Base-by-base conservation (phyloP, 176 grass and related monocot genomes). In the Secale cereale region DNA sequence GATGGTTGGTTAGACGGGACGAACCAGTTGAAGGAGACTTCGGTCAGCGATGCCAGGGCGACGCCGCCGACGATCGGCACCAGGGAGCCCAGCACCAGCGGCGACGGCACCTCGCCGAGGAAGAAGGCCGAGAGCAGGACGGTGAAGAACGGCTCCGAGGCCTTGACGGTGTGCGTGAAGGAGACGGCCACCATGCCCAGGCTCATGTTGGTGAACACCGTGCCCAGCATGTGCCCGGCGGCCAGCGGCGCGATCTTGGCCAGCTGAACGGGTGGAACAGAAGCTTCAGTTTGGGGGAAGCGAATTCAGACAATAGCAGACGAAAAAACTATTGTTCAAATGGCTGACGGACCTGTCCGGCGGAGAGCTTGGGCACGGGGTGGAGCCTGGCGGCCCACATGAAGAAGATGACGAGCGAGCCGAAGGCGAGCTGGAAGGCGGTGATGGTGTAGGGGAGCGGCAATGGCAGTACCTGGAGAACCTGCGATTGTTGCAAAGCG, bases 101-200 rank as follows among this genome's bases (percentile, higher is more conserved):
- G 10, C 35, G 89, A 79, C 3, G 89, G 94, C 6, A 93, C 95
- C 97, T 98, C 81, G 17, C 83, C 80, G 76, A 96, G 90, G 91
- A 94, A 98, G 59, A 98, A 80, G n/a, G 84, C 69, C 59, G 97
- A 98, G 69, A 98, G 97, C 76, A 98, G 8, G 22, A 96, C 91
- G 59, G 97, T 91, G 91, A 98, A 98, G 76, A 98, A 96, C 0
- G 93, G 97, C 81, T 98, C 97, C 59, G 89, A 89, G 8, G 97
- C 93, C 82, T 98, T 98, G 84, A 96, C 81, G 35, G 97, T 98
- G 84, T 95, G 97, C 15, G 97, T 98, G 85, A 98, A 98, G 22
- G 97, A 98, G 69, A 98, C 97, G 56, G 93, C 97, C 12, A 98
- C 97, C 65, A 69, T 94, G 81, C 93, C 86, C 50, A 96, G 81